Base-by-base conservation (phyloP, 306 rosid genomes). In the Ormosia emarginata region DNA sequence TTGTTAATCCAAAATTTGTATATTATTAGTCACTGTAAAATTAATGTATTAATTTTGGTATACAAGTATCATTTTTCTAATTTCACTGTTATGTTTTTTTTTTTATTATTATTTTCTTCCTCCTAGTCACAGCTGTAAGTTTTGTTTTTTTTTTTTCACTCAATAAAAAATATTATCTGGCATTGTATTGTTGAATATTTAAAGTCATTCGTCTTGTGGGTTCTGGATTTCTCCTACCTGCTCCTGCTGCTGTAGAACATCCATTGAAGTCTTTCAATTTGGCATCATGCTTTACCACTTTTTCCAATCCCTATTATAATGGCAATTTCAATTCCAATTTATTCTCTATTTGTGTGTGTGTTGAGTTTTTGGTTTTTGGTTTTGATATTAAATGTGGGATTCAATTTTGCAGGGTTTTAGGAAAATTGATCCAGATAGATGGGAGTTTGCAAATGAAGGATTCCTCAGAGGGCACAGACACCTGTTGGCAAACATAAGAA, bases 391-490 rank as follows among this genome's bases (percentile, higher is more conserved):
- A 77, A 57, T n/a, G 24, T 47, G 77, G 67, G 80, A 15, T 39
- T 63, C 0, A 74, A 68, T 81, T n/a, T 13, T 6, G 73, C 93
- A 95, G 99, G 98, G 99, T 0, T 95, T 95, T 84, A 89, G 98
- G 72, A 95, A 95, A 85, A 86, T 87, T 71, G 97, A 95, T 75
- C 86, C 98, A 71, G 98, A 93, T 69, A 88, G 65, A 77, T 95
- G 99, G 99, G 99, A 93, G 78, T 95, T 95, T 81, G 93, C 96
- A 3, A 93, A 89, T 43, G 98, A 92, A 75, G 94, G 92, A 12
- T 95, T 95, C 77, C 52, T 89, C 0, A 83, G 94, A 67, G 94
- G 93, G 58, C 97, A 92, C 8, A 92, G 83, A 76, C 91, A 92
- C 58, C 87, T 92, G 11, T 84, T 95, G 9, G 88, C 78, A 53